These are phyloP conservation scores for Gyromitra esculenta DNA, from an alignment of 2,329 filamentous ascomycete species.

Conservation along the genomic window DNA sequence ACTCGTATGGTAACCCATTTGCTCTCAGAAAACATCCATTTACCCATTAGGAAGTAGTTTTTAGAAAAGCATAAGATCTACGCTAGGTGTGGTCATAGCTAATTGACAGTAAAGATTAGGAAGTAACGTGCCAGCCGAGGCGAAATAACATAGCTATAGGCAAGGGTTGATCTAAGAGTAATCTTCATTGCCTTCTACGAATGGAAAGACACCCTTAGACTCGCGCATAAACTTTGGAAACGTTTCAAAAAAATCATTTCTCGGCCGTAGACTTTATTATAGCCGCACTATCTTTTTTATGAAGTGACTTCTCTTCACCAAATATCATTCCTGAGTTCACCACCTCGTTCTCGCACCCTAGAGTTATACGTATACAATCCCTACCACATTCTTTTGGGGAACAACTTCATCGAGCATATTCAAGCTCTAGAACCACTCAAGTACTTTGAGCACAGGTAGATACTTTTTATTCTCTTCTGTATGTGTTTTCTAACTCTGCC, in stretches of 20 bases:
- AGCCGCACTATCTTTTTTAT: not conserved
- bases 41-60: too few species aligned
- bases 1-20: not conserved
- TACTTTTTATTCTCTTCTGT: constrained; percentile 1
- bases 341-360: not conserved
- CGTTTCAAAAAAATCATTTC: not conserved
- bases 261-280: not conserved
- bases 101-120: not conserved
- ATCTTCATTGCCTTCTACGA: not conserved
- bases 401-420: not conserved
- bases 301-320: not conserved
- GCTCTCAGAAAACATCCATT: not conserved
- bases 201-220: not conserved
- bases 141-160: not conserved
- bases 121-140: not conserved
- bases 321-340: constrained; percentile 6
- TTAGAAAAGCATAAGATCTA: too few species aligned
- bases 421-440: not conserved
- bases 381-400: not conserved
- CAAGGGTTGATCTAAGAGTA: not conserved
- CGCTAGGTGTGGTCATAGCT: too few species aligned
- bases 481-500: constrained; percentile 8
- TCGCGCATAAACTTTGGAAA: not conserved
- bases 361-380: not conserved
- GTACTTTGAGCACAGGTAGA: not conserved